phyloP scores from a whole-genome alignment of 1,284 basidiomycete species.

The Leccinum holopus region DNA sequence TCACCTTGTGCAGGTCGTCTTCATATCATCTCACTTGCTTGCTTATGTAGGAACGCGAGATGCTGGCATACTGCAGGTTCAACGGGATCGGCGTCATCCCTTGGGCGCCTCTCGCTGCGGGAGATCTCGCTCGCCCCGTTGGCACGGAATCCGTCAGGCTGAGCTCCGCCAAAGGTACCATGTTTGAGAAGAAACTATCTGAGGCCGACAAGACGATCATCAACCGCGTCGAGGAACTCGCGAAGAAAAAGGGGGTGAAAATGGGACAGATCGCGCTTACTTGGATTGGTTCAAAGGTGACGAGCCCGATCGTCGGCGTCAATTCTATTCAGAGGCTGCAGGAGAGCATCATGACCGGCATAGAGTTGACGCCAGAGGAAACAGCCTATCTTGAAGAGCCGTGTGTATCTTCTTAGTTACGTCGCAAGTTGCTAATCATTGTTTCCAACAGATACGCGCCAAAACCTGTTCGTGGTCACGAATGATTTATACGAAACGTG shows the following conservation, averaged over 20 bases:
- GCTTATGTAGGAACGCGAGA: slow-evolving; percentile 42
- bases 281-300: slow-evolving; percentile 39
- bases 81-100: slow-evolving; percentile 48
- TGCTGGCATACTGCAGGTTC: slow-evolving; percentile 46
- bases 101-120: slow-evolving; percentile 41
- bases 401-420: slow-evolving; percentile 16
- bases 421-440: not conserved
- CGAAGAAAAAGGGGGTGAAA: slow-evolving; percentile 37
- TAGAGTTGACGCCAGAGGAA: slow-evolving; percentile 30
- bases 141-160: slow-evolving; percentile 30
- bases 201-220: slow-evolving; percentile 37
- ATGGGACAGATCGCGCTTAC: slow-evolving; percentile 46
- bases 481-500: not conserved
- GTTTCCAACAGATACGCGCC: slow-evolving; percentile 19
- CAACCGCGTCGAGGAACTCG: slow-evolving; percentile 41
- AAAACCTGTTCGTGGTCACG: slow-evolving; percentile 22
- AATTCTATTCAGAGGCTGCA: slow-evolving; percentile 26
- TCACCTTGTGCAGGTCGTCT: not conserved
- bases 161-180: slow-evolving; percentile 26
- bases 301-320: slow-evolving; percentile 41
- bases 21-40: not conserved
- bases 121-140: slow-evolving; percentile 23
- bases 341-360: slow-evolving; percentile 22
- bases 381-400: slow-evolving; percentile 30
- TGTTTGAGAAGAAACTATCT: slow-evolving; percentile 27